Evolutionary conservation across 169 alveolate genomes (phyloP).

Genomic region (Ichthyophthirius multifiliis): DNA sequence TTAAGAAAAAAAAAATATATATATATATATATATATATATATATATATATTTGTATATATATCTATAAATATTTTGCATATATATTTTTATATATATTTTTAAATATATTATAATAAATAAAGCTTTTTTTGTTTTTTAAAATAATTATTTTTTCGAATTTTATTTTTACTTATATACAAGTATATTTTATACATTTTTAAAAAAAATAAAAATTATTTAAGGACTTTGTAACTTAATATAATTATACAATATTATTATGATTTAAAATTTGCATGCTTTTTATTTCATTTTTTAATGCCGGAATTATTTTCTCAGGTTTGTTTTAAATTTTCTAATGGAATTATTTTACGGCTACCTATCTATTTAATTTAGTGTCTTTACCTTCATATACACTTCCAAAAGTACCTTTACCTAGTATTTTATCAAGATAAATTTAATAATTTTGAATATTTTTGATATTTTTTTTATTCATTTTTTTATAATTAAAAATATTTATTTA

Average conservation of each 20-base stretch:
- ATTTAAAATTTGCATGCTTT: not conserved
- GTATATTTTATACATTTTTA: no score
- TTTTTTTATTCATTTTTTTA: no score
- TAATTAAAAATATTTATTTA: no score
- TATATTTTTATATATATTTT: no score
- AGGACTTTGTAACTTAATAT: constrained; percentile 1
- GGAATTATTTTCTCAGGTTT: not conserved
- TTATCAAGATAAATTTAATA: not conserved
- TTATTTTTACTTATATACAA: no score
- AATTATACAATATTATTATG: not conserved
- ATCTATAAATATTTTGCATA: no score
- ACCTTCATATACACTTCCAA: not conserved
- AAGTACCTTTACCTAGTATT: constrained; percentile 14
- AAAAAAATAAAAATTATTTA: no score
- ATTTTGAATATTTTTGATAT: not conserved
- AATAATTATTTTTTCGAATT: no score
- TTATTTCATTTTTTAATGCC: not conserved
- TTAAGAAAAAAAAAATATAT: no score
- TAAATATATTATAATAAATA: no score
- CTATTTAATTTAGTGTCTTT: not conserved
- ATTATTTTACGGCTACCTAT: not conserved
- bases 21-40: not conserved
- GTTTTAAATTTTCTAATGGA: not conserved
- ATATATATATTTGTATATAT: no score
- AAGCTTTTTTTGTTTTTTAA: no score